Base-by-base conservation (phyloP, 495 filamentous ascomycete genomes). In the Penicillium cinerascens region DNA sequence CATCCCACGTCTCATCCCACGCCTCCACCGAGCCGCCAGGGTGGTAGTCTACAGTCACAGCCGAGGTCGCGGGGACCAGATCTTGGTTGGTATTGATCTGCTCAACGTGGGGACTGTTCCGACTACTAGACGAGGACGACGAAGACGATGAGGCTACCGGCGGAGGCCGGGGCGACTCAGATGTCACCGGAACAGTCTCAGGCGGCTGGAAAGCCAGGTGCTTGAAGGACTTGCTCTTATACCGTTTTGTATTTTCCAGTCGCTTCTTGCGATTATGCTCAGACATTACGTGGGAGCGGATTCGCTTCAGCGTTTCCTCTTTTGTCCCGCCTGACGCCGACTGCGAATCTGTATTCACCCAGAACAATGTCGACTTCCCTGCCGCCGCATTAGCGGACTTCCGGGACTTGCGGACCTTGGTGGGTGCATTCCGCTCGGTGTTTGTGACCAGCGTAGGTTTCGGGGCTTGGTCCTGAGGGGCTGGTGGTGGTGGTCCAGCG, bases 241-340 rank as follows among this genome's bases (percentile, higher is more conserved):
- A 72, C 13, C 68, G 67, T 42, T 73, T 71, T 3, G 70, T 76
- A 39, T 64, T 76, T 17, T 75, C 73, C 36, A 75, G 53, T 37
- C 74, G 61, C 49, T 77, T 77, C 57, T 76, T 77, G 51, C 74
- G 71, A 59, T 77, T 77, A 52, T 77, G 74, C 46, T 77, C 74
- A 26, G 74, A 76, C 74, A 77, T 77, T 22, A 77, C 74, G 69
- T 77, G 74, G 20, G 74, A 77, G 16, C 74, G 72, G 42, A 77
- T 77, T 27, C 73, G 70, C 59, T 77, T 77, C 54, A 77, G 60
- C 2, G 72, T 77, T 35, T 76, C 72, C 38, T 76, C 72, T 22
- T 67, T 67, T 9, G 67, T 70, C 4, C 74, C 74, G 44, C 63
- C 60, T 2, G 70, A 61, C 6, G 70, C 72, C 0, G 74, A 70